phyloP scores from a whole-genome alignment of 1,284 basidiomycete genomes.

The Trichosporon coremiiforme region DNA sequence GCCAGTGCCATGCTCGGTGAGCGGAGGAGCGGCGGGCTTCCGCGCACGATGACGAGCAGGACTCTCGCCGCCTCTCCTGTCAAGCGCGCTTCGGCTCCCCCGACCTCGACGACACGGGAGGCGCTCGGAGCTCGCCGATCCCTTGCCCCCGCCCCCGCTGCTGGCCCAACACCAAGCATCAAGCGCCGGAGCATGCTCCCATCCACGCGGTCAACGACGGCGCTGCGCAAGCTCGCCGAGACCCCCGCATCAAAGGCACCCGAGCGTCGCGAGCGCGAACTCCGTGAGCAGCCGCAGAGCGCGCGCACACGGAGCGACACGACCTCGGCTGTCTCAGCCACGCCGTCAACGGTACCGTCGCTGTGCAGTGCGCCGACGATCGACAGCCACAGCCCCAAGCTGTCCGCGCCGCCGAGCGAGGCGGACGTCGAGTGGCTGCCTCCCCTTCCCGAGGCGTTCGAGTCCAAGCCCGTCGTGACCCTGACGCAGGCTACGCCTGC shows the following conservation, averaged over 20 bases:
- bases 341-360: slow-evolving; percentile 4
- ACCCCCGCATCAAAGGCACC: too few relatives aligned
- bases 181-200: slow-evolving; percentile 10
- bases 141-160: not conserved
- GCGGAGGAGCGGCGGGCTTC: not conserved
- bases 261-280: too few relatives aligned
- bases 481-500: not conserved
- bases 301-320: slow-evolving; percentile 11
- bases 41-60: not conserved
- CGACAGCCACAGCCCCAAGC: slow-evolving; percentile 5
- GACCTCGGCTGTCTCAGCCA: not conserved
- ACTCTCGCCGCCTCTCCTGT: not conserved
- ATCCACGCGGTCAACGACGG: not conserved
- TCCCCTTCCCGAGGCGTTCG: not conserved
- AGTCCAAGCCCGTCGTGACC: not conserved
- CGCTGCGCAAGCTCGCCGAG: slow-evolving; percentile 6
- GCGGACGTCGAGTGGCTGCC: not conserved
- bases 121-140: not conserved
- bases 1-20: not conserved
- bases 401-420: slow-evolving; percentile 2
- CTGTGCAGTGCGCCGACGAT: slow-evolving; percentile 15
- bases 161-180: not conserved
- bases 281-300: not conserved
- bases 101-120: not conserved
- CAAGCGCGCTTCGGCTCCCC: slow-evolving; percentile 4